Percentiles rank a stretch among this genome's conserved stretches.
phyloP scores from a whole-genome alignment of 1,284 basidiomycete genomes.

The Moesziomyces globuligerus region DNA sequence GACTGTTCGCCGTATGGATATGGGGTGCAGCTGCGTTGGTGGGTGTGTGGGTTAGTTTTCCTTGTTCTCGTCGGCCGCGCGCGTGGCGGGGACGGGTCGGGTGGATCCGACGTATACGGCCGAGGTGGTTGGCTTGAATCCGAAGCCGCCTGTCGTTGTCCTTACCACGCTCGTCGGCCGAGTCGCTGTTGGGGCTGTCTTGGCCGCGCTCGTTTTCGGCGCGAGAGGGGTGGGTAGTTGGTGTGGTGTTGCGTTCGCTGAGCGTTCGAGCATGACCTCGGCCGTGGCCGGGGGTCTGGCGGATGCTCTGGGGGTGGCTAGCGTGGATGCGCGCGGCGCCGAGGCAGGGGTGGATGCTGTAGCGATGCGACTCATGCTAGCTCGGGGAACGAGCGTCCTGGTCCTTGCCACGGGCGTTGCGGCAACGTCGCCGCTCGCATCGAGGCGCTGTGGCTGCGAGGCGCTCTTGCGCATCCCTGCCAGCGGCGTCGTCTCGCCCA shows the following conservation, averaged over 20 bases:
- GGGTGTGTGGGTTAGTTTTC: conserved; percentile 12
- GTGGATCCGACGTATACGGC: conserved; percentile 19
- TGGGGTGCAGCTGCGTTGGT: not conserved
- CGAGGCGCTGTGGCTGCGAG: conserved; percentile 33
- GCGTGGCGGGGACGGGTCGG: not conserved
- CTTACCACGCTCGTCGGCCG: conserved; percentile 7
- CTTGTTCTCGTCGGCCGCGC: conserved; percentile 21
- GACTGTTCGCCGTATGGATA: no score
- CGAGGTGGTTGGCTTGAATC: conserved; percentile 33
- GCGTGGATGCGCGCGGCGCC: not conserved
- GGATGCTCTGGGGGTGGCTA: conserved; percentile 2
- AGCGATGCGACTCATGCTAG: conserved; percentile 29
- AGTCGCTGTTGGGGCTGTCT: not conserved
- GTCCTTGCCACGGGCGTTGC: conserved; percentile 8
- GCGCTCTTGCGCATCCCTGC: conserved; percentile 33
- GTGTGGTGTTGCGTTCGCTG: not conserved
- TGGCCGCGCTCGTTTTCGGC: not conserved
- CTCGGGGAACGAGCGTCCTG: conserved; percentile 27
- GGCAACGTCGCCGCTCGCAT: not conserved
- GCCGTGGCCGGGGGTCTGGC: not conserved
- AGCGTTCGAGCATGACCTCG: conserved; percentile 3
- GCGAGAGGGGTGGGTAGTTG: not conserved
- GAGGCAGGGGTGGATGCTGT: not conserved
- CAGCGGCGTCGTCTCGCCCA: conserved; percentile 9
- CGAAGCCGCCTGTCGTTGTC: conserved; percentile 10